These are phyloP conservation scores for Zasmidium angulare DNA, from an alignment of 2,329 filamentous ascomycete species.

Conservation along the genomic window DNA sequence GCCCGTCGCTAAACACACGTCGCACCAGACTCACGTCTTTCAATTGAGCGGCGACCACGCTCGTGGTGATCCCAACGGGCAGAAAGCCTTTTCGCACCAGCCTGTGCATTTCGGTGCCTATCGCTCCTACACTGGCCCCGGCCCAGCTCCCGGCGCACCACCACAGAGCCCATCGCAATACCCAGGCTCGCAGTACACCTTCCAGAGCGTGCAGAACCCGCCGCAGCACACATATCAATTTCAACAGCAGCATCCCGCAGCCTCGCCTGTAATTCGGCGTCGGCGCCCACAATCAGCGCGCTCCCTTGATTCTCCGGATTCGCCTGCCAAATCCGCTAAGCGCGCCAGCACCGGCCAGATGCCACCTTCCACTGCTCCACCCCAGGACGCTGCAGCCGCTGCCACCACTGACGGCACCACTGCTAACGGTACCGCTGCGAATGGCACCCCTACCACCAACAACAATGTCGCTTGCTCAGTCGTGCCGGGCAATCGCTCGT, in stretches of 20 bases:
- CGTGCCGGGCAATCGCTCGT: conserved; percentile 42
- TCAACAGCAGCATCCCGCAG: neutral
- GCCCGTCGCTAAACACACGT: neutral
- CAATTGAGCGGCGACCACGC: neutral
- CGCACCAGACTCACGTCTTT: neutral
- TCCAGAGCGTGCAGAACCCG: neutral
- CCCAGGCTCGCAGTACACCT: neutral
- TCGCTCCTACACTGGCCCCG: conserved; percentile 3
- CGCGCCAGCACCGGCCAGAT: conserved; percentile 1
- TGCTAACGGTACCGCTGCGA: neutral
- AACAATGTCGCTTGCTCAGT: neutral
- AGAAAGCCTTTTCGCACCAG: neutral
- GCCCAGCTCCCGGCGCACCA: neutral
- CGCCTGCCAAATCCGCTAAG: conserved; percentile 1
- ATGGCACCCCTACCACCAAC: neutral
- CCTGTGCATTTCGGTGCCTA: conserved; percentile 6
- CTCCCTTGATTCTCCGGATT: conserved; percentile 4
- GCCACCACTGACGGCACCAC: no score
- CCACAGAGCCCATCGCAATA: neutral
- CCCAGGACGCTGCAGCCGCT: no score
- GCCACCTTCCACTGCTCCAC: neutral
- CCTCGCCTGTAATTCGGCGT: conserved; percentile 4
- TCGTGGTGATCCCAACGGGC: neutral
- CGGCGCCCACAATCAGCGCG: conserved; percentile 2
- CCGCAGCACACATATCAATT: neutral